A percentile compares a stretch with the other conserved stretches of the same genome.
These are phyloP conservation scores for Solanum rostratum DNA, from an alignment of 257 asterid species.

Conservation along the genomic window DNA sequence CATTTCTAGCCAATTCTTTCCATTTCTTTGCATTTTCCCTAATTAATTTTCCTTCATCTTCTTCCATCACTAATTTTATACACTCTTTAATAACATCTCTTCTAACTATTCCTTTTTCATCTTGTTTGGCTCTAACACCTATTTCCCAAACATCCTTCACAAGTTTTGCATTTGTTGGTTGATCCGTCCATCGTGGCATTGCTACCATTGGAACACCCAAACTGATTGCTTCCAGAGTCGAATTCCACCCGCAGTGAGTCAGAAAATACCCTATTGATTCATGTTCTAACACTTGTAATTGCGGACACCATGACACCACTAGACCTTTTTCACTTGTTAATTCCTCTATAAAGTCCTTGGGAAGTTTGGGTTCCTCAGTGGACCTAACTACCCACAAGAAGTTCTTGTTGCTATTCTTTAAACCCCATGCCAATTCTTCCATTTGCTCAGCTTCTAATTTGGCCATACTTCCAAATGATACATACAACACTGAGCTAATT, in stretches of 20 bases:
- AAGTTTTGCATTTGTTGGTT: slow-evolving; percentile 27
- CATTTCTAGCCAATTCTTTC: slow-evolving; percentile 20
- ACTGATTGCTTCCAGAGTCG: slow-evolving; percentile 29
- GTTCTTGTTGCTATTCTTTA: slow-evolving; percentile 7
- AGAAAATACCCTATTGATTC: slow-evolving; percentile 12
- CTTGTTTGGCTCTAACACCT: slow-evolving; percentile 19
- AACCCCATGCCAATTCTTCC: slow-evolving; percentile 21
- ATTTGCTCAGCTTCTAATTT: neutral
- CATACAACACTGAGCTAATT: neutral
- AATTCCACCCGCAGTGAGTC: slow-evolving; percentile 54
- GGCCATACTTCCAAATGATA: neutral
- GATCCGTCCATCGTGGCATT: slow-evolving; percentile 26
- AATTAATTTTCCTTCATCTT: slow-evolving; percentile 17
- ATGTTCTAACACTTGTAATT: neutral
- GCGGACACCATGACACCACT: neutral
- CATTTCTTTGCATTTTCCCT: slow-evolving; percentile 16
- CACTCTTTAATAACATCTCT: slow-evolving; percentile 16
- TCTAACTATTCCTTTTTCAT: slow-evolving; percentile 17
- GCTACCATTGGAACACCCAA: neutral
- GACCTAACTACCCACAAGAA: slow-evolving; percentile 34
- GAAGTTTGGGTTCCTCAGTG: neutral
- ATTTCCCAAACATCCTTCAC: slow-evolving; percentile 26
- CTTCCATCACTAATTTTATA: slow-evolving; percentile 16
- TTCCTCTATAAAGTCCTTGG: neutral
- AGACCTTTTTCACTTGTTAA: neutral